A percentile compares a stretch with the other conserved stretches of the same genome.
phyloP scores from a whole-genome alignment of 345 rosid species.

The Turnera subulata region DNA sequence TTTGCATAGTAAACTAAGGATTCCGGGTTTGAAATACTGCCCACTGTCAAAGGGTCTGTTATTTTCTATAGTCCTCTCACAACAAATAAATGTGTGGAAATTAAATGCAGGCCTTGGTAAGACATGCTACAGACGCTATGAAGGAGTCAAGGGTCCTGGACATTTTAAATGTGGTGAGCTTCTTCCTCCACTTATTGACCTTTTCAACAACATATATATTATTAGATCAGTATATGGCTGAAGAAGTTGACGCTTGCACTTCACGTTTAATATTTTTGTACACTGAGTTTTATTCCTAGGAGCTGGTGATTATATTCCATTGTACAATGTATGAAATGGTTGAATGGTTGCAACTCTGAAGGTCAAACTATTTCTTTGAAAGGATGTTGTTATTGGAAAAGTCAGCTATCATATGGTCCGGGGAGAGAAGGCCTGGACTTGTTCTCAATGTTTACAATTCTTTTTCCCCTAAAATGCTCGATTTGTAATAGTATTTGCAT shows the following conservation, averaged over 20 bases:
- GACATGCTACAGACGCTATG: conserved; percentile 78
- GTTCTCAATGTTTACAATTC: too few relatives aligned
- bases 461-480: too few relatives aligned
- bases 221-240: too few relatives aligned
- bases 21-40: too few relatives aligned
- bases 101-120: conserved; percentile 58
- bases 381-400: neutral
- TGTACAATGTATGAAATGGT: neutral
- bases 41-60: too few relatives aligned
- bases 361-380: neutral
- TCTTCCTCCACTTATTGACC: neutral
- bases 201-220: neutral
- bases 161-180: conserved; percentile 55
- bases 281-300: neutral
- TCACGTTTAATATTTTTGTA: neutral
- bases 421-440: neutral
- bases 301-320: neutral
- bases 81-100: conserved; percentile 4
- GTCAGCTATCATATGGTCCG: neutral
- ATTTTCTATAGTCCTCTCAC: neutral
- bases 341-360: neutral
- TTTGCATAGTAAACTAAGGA: neutral
- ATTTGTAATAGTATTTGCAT: neutral
- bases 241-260: neutral
- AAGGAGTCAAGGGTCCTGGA: conserved; percentile 65